phyloP scores from a whole-genome alignment of 768 basidiomycete species.

The Lactarius tabidus region DNA sequence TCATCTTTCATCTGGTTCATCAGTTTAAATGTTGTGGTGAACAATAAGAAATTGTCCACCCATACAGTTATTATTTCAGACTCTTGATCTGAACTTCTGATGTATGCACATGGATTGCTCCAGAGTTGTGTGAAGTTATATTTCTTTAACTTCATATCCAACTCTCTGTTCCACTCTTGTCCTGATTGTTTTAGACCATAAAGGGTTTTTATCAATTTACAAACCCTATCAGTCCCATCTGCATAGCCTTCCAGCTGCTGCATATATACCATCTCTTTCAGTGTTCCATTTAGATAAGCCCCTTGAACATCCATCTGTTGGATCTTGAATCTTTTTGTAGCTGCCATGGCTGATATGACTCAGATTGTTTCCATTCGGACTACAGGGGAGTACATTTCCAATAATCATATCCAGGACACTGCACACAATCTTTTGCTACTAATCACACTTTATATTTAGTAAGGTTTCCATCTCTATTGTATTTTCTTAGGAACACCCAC shows the following conservation, averaged over 20 bases:
- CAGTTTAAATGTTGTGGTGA: background rate
- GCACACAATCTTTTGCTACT: too few species aligned
- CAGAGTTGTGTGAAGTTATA: too few species aligned
- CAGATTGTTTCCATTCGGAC: background rate
- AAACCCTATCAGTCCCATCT: background rate
- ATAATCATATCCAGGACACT: background rate
- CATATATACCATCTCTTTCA: background rate
- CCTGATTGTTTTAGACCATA: background rate
- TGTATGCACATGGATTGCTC: background rate
- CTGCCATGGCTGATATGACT: background rate
- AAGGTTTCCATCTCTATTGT: too few species aligned
- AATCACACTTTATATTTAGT: too few species aligned
- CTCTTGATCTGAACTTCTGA: background rate
- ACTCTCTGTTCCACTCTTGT: background rate
- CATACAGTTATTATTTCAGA: background rate
- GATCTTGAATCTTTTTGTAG: background rate
- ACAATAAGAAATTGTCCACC: too few species aligned
- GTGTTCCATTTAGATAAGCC: background rate
- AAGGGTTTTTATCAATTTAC: background rate
- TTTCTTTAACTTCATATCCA: too few species aligned
- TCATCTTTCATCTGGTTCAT: background rate
- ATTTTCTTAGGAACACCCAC: too few species aligned
- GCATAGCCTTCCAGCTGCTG: background rate
- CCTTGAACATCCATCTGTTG: background rate
- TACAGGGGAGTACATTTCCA: background rate